phyloP scores from a whole-genome alignment of 805 yeast genomes.

The Candida vartiovaarae region DNA sequence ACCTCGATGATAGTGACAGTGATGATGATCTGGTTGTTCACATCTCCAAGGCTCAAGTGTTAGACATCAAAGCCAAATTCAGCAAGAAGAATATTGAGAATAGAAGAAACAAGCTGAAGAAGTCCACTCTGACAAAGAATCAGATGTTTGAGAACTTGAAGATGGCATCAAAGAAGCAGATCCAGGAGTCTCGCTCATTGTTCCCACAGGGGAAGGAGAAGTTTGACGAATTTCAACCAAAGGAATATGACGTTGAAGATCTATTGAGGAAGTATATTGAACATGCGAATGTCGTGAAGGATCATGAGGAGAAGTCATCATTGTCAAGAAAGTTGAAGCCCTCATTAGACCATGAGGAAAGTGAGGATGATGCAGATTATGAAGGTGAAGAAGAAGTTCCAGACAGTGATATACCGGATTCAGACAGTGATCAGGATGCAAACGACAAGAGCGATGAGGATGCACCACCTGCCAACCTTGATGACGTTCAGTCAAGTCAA shows the following conservation, averaged over 20 bases:
- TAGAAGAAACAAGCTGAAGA: slow-evolving; percentile 7
- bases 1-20: slow-evolving; percentile 18
- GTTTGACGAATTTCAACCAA: slow-evolving; percentile 17
- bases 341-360: slow-evolving; percentile 16
- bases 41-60: slow-evolving; percentile 27
- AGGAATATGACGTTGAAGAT: slow-evolving; percentile 18
- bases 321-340: slow-evolving; percentile 2
- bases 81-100: slow-evolving; percentile 21
- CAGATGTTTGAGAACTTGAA: slow-evolving; percentile 31
- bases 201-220: slow-evolving; percentile 36
- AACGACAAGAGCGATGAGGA: slow-evolving; percentile 4
- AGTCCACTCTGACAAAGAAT: slow-evolving; percentile 17
- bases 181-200: slow-evolving; percentile 36
- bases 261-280: slow-evolving; percentile 18
- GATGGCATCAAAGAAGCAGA: slow-evolving; percentile 39
- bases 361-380: slow-evolving; percentile 6
- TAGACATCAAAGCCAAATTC: slow-evolving; percentile 29
- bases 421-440: slow-evolving; percentile 9
- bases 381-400: slow-evolving; percentile 19
- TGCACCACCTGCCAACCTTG: not conserved
- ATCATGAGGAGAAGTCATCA: slow-evolving; percentile 28
- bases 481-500: slow-evolving; percentile 5
- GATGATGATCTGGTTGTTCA: slow-evolving; percentile 15
- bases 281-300: slow-evolving; percentile 16
- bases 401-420: too few species aligned